Evolutionary conservation across 2,329 filamentous ascomycete genomes (phyloP), one percentile per base, ranked within the genome.

Genomic region (Didymella pomorum): DNA sequence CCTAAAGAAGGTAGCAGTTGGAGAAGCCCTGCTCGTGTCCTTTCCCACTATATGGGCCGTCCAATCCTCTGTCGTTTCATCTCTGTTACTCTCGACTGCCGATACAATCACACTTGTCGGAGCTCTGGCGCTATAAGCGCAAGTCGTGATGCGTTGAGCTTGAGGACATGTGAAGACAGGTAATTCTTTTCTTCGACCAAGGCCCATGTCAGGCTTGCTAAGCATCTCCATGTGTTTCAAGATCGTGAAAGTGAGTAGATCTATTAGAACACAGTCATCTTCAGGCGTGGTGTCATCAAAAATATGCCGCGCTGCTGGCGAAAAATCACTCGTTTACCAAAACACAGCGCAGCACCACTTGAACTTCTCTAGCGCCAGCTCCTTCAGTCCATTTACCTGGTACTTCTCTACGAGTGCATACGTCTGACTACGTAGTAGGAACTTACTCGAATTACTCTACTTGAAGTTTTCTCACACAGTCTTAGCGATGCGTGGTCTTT

Each of bases 361-460:
- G 35, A 67, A 62, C 42, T 64, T 64, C 18, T 25, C 47, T 4
- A 54, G 51, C 7, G 53, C 3, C 45, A 12, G 41, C 62, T 35
- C 31, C 31, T 35, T 35, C 31, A 35, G 16, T 8, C 31, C 14
- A 4, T 9, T 16, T 9, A 35, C 16, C 3, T n/a, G 31, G 5
- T 35, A 35, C 31, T 35, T 35, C 14, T n/a, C 31, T n/a, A 16
- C 31, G 2, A 8, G 6, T 2, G 16, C 31, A 6, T 35, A 35
- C 16, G 8, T 35, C 29, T 31, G 26, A 28, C 26, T 28, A 8
- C 10, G 7, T 8, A 28, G 26, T 10, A 28, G 7, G 5, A 28
- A 28, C 5, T 28, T 5, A 9, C 26, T 28, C 8, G 26, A 28
- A 5, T 6, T 2, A 10, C 26, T 8, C 8, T 10, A 2, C 26